These are phyloP conservation scores for Hypoxylon sp. DNA, from an alignment of 2,329 filamentous ascomycete species.

Conservation along the genomic window DNA sequence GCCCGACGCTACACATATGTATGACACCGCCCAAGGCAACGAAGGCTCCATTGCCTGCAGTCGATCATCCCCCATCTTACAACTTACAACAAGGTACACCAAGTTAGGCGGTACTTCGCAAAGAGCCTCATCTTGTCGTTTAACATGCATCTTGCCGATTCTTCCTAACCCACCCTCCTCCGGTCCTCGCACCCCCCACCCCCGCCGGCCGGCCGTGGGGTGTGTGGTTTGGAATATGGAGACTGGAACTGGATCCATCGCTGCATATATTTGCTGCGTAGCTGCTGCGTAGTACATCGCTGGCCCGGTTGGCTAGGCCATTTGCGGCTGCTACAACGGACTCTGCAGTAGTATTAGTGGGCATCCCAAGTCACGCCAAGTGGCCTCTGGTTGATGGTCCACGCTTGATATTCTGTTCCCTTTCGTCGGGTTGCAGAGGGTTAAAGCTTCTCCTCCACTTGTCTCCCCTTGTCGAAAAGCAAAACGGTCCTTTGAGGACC, in stretches of 20 bases:
- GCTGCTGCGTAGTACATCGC: no score
- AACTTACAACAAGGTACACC: conserved; percentile 23
- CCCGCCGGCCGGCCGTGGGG: conserved; percentile 18
- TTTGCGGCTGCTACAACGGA: conserved; percentile 37
- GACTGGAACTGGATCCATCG: conserved; percentile 29
- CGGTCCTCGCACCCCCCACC: conserved; percentile 32
- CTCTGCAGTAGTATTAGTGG: conserved; percentile 34
- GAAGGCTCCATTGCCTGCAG: conserved; percentile 7
- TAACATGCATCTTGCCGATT: conserved; percentile 22
- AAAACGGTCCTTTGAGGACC: conserved; percentile 24
- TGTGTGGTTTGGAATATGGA: conserved; percentile 36
- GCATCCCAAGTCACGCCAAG: conserved; percentile 35
- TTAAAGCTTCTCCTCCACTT: no score
- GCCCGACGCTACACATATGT: conserved; percentile 1
- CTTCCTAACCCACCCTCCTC: conserved; percentile 13
- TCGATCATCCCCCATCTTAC: conserved; percentile 4
- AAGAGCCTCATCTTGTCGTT: conserved; percentile 44
- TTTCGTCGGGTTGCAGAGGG: conserved; percentile 40
- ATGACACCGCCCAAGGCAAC: conserved; percentile 11
- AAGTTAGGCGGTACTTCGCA: conserved; percentile 33
- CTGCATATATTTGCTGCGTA: conserved; percentile 25
- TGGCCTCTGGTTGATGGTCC: conserved; percentile 35
- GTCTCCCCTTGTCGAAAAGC: conserved; percentile 33
- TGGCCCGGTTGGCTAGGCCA: conserved; percentile 34
- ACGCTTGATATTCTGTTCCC: conserved; percentile 37